A percentile compares a stretch with the other conserved stretches of the same genome.
Evolutionary conservation across 2,329 filamentous ascomycete species (phyloP).

Genomic region (Pezicula carpinea): DNA sequence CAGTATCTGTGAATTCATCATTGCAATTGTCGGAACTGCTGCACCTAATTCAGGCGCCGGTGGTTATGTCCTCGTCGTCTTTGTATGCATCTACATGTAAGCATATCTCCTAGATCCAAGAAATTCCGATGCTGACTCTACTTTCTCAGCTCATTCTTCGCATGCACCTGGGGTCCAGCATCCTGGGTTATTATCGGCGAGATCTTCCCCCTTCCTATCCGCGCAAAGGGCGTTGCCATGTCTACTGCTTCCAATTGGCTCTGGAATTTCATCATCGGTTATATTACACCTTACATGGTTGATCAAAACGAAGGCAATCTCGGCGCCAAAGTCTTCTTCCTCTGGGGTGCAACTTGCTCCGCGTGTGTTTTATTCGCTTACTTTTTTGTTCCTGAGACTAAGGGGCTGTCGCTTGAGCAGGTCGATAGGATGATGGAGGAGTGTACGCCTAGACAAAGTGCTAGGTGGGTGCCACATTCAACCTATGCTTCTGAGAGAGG

Average conservation of each 20-base stretch:
- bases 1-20: conserved; percentile 73
- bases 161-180: conserved; percentile 77
- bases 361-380: conserved; percentile 48
- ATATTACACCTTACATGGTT: conserved; percentile 68
- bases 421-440: conserved; percentile 56
- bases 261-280: conserved; percentile 69
- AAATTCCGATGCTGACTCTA: conserved; percentile 51
- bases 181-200: conserved; percentile 80
- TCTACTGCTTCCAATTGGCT: conserved; percentile 87
- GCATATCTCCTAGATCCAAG: conserved; percentile 37
- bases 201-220: conserved; percentile 81
- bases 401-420: conserved; percentile 66
- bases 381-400: conserved; percentile 64
- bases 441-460: not conserved
- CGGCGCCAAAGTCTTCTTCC: conserved; percentile 31
- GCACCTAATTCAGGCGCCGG: conserved; percentile 51
- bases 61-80: conserved; percentile 68
- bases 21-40: conserved; percentile 54
- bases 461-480: too few relatives aligned
- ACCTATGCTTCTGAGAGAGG: too few relatives aligned
- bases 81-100: conserved; percentile 41
- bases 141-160: conserved; percentile 91
- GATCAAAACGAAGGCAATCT: conserved; percentile 35
- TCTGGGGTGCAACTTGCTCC: conserved; percentile 56
- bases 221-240: conserved; percentile 76